Evolutionary conservation across 352 stramenopile species (phyloP).

Genomic region (Phytophthora citrophthora): DNA sequence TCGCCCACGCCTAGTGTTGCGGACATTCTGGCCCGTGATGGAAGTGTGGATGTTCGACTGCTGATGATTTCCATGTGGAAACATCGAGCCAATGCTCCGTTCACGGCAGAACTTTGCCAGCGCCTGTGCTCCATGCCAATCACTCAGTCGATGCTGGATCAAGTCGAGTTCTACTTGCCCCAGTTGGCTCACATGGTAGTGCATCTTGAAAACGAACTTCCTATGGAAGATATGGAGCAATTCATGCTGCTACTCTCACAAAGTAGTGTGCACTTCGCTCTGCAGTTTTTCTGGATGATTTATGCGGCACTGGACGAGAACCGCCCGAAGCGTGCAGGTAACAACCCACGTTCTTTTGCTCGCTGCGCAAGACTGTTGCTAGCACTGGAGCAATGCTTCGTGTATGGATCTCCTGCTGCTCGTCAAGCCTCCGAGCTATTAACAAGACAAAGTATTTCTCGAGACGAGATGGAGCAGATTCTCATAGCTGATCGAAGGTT

Average conservation of each 20-base stretch:
- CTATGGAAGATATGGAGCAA: constrained; percentile 79
- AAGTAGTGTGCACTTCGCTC: constrained; percentile 80
- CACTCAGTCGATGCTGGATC: constrained; percentile 61
- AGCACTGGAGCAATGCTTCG: constrained; percentile 79
- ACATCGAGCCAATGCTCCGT: constrained; percentile 60
- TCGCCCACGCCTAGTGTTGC: constrained; percentile 25
- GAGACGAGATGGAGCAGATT: constrained; percentile 76
- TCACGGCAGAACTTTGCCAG: constrained; percentile 67
- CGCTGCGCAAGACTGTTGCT: constrained; percentile 78
- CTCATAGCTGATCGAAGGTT: constrained; percentile 72
- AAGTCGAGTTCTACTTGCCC: constrained; percentile 83
- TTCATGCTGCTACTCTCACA: constrained; percentile 79
- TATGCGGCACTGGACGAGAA: constrained; percentile 84
- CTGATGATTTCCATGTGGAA: constrained; percentile 84
- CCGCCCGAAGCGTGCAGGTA: constrained; percentile 65
- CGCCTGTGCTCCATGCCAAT: constrained; percentile 61
- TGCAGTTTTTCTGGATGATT: constrained; percentile 89
- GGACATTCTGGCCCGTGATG: constrained; percentile 49
- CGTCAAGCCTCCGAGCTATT: constrained; percentile 67
- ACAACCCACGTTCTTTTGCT: constrained; percentile 69
- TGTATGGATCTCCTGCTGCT: constrained; percentile 72
- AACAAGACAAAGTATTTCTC: constrained; percentile 67
- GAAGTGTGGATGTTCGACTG: constrained; percentile 67
- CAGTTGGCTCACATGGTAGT: constrained; percentile 88
- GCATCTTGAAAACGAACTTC: constrained; percentile 79